Conservation (phyloP, 2,329 filamentous ascomycete species). For the Thielaviopsis populi region DNA sequence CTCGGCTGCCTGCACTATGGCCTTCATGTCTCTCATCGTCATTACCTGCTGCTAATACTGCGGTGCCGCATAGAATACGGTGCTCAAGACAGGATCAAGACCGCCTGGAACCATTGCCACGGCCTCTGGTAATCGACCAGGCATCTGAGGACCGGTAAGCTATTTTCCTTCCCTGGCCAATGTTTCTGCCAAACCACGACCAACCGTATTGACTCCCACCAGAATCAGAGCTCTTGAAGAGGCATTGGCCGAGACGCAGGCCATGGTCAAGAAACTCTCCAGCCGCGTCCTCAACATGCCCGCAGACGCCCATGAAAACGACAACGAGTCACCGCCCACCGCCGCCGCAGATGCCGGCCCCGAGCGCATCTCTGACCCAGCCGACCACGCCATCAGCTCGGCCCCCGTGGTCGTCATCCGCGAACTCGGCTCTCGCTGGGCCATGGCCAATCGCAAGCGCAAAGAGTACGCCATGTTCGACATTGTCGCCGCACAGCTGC, state of each 20-base stretch:
- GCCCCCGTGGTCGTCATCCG: constrained; percentile 16
- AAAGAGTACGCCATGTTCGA: constrained; percentile 17
- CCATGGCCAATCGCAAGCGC: constrained; percentile 15
- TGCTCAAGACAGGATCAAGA: constrained; percentile 16
- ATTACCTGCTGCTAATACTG: not conserved
- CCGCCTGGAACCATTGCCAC: constrained; percentile 11
- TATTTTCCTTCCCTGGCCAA: not conserved
- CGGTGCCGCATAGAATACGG: constrained; percentile 5
- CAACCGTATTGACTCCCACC: not conserved
- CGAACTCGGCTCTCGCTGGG: constrained; percentile 15
- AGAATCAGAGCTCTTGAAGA: constrained; percentile 14
- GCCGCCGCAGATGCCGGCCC: constrained; percentile 8
- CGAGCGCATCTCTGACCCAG: constrained; percentile 14
- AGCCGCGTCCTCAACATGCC: constrained; percentile 7
- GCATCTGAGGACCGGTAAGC: constrained; percentile 12
- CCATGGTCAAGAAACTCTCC: constrained; percentile 9
- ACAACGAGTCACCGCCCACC: not conserved
- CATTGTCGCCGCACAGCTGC: constrained; percentile 3
- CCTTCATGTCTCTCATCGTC: not conserved
- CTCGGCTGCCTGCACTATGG: not conserved
- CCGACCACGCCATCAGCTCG: constrained; percentile 15
- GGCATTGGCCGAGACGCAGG: constrained; percentile 10
- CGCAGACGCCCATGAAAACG: constrained; percentile 5
- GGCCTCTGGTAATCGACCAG: not conserved
- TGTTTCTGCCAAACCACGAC: not conserved